Evolutionary conservation across 108 stramenopile species (phyloP).

Genomic region (Nannochloropsis granulata): DNA sequence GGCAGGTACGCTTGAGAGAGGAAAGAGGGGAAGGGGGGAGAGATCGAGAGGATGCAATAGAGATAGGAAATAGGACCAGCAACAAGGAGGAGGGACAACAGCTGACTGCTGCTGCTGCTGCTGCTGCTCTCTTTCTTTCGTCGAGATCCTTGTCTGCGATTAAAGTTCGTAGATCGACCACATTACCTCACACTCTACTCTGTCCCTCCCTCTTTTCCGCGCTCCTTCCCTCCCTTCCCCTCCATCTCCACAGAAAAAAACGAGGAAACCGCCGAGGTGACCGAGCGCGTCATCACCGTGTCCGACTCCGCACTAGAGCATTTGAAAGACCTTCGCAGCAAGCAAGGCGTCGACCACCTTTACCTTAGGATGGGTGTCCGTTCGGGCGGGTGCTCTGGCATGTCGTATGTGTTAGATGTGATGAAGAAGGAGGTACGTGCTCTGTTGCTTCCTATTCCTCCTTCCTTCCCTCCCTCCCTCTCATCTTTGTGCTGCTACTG

Average conservation of each 20-base stretch:
- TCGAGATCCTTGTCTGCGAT: too few species aligned
- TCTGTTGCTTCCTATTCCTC: not conserved
- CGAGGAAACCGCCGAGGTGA: not conserved
- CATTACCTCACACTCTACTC: not conserved
- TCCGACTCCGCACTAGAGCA: not conserved
- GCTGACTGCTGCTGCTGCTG: too few species aligned
- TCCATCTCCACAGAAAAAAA: not conserved
- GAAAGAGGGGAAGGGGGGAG: too few species aligned
- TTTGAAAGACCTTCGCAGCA: not conserved
- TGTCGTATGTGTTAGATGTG: conserved; percentile 87
- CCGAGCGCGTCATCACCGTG: not conserved
- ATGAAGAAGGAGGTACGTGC: conserved; percentile 35
- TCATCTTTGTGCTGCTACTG: too few species aligned
- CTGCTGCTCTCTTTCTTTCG: too few species aligned
- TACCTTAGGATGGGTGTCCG: conserved; percentile 83
- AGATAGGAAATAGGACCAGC: too few species aligned
- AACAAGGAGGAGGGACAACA: too few species aligned
- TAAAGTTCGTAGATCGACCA: too few species aligned
- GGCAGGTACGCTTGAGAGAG: too few species aligned
- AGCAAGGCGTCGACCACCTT: conserved; percentile 1
- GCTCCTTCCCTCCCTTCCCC: not conserved
- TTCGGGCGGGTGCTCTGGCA: conserved; percentile 79
- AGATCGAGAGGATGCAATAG: too few species aligned
- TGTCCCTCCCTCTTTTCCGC: not conserved
- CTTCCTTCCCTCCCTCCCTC: not conserved